Evolutionary conservation across 1,284 basidiomycete species (phyloP).

Genomic region (Peniophora sp.): DNA sequence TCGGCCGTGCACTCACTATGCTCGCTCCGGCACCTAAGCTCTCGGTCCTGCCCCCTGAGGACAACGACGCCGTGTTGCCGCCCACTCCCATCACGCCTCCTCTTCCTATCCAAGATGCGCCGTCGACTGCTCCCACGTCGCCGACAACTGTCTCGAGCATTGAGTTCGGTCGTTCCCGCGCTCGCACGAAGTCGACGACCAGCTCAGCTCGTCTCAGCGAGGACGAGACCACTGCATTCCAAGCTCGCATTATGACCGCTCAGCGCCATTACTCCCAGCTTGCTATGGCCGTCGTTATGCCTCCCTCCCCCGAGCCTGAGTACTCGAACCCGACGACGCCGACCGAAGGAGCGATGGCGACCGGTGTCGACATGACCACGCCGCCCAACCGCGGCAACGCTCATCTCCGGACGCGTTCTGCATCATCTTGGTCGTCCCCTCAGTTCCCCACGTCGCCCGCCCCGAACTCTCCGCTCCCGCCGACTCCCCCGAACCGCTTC

Average conservation of each 20-base stretch:
- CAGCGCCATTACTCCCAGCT: slow-evolving; percentile 61
- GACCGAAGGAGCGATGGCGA: slow-evolving; percentile 17
- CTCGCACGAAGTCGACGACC: slow-evolving; percentile 29
- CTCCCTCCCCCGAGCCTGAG: slow-evolving; percentile 35
- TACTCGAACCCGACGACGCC: slow-evolving; percentile 18
- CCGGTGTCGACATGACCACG: slow-evolving; percentile 18
- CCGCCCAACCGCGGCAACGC: slow-evolving; percentile 22
- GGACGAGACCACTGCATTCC: slow-evolving; percentile 42
- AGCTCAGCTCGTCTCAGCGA: slow-evolving; percentile 38
- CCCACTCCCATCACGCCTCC: slow-evolving; percentile 23
- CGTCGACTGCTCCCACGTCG: slow-evolving; percentile 32
- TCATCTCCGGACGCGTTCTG: slow-evolving; percentile 33
- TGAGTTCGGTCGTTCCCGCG: slow-evolving; percentile 39
- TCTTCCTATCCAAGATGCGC: slow-evolving; percentile 23
- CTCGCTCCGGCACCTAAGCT: slow-evolving; percentile 56
- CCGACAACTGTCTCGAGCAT: slow-evolving; percentile 45
- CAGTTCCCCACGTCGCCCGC: slow-evolving; percentile 47
- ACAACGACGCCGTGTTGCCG: slow-evolving; percentile 35
- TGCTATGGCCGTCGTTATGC: slow-evolving; percentile 51
- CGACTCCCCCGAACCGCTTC: slow-evolving; percentile 54
- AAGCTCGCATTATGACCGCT: slow-evolving; percentile 56
- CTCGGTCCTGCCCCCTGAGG: slow-evolving; percentile 45
- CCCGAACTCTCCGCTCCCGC: slow-evolving; percentile 57
- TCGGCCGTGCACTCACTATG: slow-evolving; percentile 51
- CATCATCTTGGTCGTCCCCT: slow-evolving; percentile 38